Evolutionary conservation across 2,329 filamentous ascomycete genomes (phyloP), one percentile per base, ranked within the genome.

Genomic region (Fusarium sp.): DNA sequence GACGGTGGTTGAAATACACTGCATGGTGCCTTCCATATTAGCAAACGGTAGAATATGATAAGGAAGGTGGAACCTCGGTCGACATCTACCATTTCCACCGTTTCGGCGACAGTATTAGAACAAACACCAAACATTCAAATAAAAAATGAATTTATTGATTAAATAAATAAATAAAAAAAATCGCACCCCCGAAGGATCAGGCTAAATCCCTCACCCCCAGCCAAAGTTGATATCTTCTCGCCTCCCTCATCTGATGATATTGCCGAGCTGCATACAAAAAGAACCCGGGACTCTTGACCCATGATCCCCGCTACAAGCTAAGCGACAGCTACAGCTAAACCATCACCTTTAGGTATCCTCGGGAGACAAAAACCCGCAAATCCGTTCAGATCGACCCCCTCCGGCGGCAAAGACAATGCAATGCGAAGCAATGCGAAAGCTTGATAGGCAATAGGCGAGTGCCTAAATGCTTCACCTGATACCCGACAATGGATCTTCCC

Each of bases 401-500:
- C 37, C 26, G 44, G 23, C 39, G 21, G 48, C 43, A 53, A 51
- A 25, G 8, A 8, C 18, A 52, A 37, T 37, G 25, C 49, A 52
- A 55, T 14, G 59, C 28, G 49, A 37, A 11, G 25, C 49, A 52
- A 49, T 14, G 59, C 28, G 23, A 16, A 26, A 46, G 56, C 66
- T 58, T 62, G 62, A 64, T 41, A 67, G 31, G 56, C 58, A 69
- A 59, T 67, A 65, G 67, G 71, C 53, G 58, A 67, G 45, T 67
- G 57, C 51, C 58, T 63, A 52, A 52, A 51, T 45, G 48, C 30
- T 56, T 57, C 34, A 64, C 39, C 53, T 46, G 60, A 60, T 63
- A 55, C 65, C 41, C 28, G 54, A 62, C 61, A 69, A 72, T 70
- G 71, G 64, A 30, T 61, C 64, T 58, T 48, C n/a, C 53, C 44